Base-by-base conservation (phyloP, 306 rosid genomes). In the Malus sylvestris region DNA sequence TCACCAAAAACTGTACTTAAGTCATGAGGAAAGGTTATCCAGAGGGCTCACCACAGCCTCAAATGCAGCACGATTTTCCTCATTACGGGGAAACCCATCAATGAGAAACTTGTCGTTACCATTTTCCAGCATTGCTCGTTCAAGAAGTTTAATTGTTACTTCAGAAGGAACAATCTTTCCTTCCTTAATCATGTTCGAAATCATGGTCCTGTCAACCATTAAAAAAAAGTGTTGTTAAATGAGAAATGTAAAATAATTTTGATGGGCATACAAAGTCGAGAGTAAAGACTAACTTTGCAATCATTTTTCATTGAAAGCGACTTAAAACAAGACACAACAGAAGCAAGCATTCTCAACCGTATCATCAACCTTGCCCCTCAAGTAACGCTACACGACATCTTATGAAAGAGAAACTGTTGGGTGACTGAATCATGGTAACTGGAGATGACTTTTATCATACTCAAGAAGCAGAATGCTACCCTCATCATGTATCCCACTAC, bases 81-180 rank as follows among this genome's bases (percentile, higher is more conserved):
- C 98, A 75, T 96, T 92, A 63, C 99, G 99, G 65, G 99, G 99
- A 82, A 96, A 96, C 71, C 99, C 99, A 87, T 96, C 99, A 85
- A 96, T 91, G 63, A 96, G 98, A 88, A 91, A 96, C 81, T 89
- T 96, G 83, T 91, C 90, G 75, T 96, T 96, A 63, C 89, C 90
- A 83, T 52, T 81, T 85, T 84, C 88, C 81, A 82, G 73, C 76
- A 96, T 96, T 83, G 99, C 99, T 70, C 55, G 86, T 74, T 92
- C 88, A 77, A 96, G 90, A 85, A 96, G 99, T 88, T 83, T 88
- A 80, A 96, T 91, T 45, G 99, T 96, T 71, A 96, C 99, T 81
- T 91, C 98, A 0, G 98, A 89, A 61, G 99, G 98, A 80, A 96
- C 99, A 83, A 96, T 96, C 79, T 88, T 88, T 72, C 99, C 99